Base-by-base conservation (phyloP, 192 early-diverging fungal genomes). In the Obelidium mucronatum region DNA sequence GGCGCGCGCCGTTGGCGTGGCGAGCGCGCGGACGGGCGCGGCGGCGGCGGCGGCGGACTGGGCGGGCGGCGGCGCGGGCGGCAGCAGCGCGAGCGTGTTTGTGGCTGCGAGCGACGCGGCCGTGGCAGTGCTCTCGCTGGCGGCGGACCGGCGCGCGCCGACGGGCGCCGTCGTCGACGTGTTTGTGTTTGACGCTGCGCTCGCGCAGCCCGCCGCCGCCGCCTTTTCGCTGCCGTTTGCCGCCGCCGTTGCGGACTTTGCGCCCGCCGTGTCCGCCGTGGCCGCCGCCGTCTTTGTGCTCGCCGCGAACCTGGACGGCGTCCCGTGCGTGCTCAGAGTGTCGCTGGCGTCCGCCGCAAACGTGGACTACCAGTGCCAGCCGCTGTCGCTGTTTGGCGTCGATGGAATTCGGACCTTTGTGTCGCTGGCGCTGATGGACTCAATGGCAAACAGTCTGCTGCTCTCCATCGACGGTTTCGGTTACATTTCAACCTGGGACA, bases 271-370 rank as follows among this genome's bases (percentile, higher is more conserved):
- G 19, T 13, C 67, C n/a, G 52, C 26, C n/a, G 8, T 24, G 19
- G 51, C 15, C 11, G 33, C 22, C 13, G 8, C 8, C 15, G 19
- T 72, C 26, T 72, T 72, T 42, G 13, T 54, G 54, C 56, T 72
- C 8, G 69, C 69, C 6, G 6, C 52, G 6, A 72, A 51, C 13
- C 11, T n/a, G 8, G 5, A 26, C 8, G 69, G 54, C n/a, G 54
- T 72, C n/a, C 69, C 69, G 24, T 72, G 69, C 26, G n/a, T 58
- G n/a, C 54, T 72, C 11, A 51, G 69, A 58, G 40, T 72, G n/a
- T 28, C 67, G 39, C 24, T 34, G 6, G 30, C 17, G 22, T 8
- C 53, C 11, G 19, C 15, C 24, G 33, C 69, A 48, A n/a, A 15
- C 19, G 26, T 42, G 11, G 33, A 30, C 11, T 5, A 8, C 17